Evolutionary conservation across 306 rosid genomes (phyloP).

Genomic region (Ormosia semicastrata): DNA sequence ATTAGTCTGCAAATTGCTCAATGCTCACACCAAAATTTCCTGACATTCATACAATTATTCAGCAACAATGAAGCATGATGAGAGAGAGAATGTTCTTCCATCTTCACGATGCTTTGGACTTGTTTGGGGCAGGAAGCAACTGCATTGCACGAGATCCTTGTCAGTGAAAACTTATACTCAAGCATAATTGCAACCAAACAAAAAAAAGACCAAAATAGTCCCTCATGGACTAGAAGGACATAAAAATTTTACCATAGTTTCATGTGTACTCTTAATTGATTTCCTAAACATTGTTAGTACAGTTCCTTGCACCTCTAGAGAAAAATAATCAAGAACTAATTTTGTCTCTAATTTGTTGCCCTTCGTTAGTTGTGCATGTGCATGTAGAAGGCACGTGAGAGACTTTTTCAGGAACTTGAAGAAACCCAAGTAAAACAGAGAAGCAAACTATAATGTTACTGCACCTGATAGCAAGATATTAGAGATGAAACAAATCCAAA

Average conservation of each 20-base stretch:
- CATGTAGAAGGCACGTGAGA: not conserved
- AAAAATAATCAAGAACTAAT: not conserved
- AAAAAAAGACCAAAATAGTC: not conserved
- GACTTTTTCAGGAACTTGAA: not conserved
- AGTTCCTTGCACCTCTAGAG: not conserved
- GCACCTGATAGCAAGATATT: slow-evolving; percentile 96
- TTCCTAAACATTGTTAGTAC: not conserved
- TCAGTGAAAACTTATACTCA: not conserved
- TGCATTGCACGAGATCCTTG: slow-evolving; percentile 24
- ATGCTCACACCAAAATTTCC: slow-evolving; percentile 13
- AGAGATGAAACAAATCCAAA: slow-evolving; percentile 84
- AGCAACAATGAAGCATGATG: not conserved
- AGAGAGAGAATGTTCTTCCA: not conserved
- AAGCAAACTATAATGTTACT: not conserved
- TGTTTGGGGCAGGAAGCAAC: slow-evolving; percentile 11
- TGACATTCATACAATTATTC: slow-evolving; percentile 30
- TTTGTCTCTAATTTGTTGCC: not conserved
- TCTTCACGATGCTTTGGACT: slow-evolving; percentile 1
- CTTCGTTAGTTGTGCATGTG: not conserved
- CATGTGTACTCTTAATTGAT: not conserved
- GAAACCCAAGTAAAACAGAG: slow-evolving; percentile 7
- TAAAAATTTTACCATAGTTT: not conserved
- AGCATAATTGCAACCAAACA: not conserved
- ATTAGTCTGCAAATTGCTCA: not conserved
- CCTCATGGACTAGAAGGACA: not conserved